Evolutionary conservation across 2,329 filamentous ascomycete genomes (phyloP), one percentile per base, ranked within the genome.

Genomic region (Cordyceps javanica): DNA sequence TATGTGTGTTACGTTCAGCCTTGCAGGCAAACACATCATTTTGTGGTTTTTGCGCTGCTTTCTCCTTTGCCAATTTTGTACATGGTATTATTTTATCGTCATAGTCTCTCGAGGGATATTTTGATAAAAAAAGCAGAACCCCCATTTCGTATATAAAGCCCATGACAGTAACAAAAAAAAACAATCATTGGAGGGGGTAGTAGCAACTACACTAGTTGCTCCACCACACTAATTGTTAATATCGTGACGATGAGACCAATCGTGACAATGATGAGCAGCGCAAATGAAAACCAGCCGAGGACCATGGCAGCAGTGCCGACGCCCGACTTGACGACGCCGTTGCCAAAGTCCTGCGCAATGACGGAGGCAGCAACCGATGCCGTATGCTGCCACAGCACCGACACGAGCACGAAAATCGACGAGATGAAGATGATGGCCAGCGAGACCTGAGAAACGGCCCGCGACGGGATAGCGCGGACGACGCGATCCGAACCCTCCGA

Each of bases 211-310:
- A 75, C 75, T 68, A 84, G 74, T 66, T 88, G 81, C 65, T 85
- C 81, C 63, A 97, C 76, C 58, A 96, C 81, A 64, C 87, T 83
- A 69, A 97, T 94, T 75, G 91, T 97, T 71, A 97, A 77, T 67
- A 97, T 96, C 91, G 97, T 97, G 68, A 97, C 89, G 61, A 99
- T 77, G 72, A 97, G 74, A 57, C 93, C 94, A 68, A 97, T 94
- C 50, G 93, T 97, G 55, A 97, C 93, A 61, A 97, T 88, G 66
- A 99, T 96, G 63, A 99, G 80, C 55, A 97, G 73, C 23, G 90
- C 88, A 69, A 99, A 97, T 42, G 90, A 90, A 74, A 99, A 97
- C 94, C 94, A 99, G 59, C 94, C 94, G 68, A 99, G 80, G 19
- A 97, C 90, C 90, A 99, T 97, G 58, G 94, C 93, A 39, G 88